A percentile compares a stretch with the other conserved stretches of the same genome.
Conservation (phyloP, 805 yeast genomes). For the Candida berthetii region DNA sequence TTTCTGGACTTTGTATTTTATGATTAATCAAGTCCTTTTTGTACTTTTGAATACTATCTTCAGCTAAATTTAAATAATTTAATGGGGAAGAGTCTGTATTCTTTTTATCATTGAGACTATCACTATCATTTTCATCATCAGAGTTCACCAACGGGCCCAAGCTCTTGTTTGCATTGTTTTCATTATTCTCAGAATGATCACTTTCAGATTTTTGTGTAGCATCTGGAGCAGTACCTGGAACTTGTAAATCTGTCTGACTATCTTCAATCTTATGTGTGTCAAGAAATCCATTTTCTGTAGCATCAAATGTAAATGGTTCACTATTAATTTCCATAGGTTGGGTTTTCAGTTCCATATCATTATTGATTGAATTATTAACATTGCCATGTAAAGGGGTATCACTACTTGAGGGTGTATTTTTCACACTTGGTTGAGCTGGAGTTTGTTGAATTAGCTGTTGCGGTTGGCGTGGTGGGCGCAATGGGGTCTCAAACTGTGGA, state of each 20-base stretch:
- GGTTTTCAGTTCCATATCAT: too few relatives aligned
- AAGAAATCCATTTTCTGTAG: too few relatives aligned
- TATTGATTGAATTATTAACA: too few relatives aligned
- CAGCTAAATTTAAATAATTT: conserved; percentile 6
- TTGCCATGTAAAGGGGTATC: too few relatives aligned
- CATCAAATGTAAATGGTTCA: too few relatives aligned
- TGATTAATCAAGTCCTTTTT: neutral
- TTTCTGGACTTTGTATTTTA: too few relatives aligned
- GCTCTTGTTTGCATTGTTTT: conserved; percentile 2
- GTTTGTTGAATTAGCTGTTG: too few relatives aligned
- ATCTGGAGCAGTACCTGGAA: neutral
- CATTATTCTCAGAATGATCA: conserved; percentile 7
- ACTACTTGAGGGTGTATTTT: too few relatives aligned
- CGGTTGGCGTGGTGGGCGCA: too few relatives aligned
- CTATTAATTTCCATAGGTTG: too few relatives aligned
- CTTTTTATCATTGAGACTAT: neutral
- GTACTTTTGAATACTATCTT: conserved; percentile 15
- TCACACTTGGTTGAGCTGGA: too few relatives aligned
- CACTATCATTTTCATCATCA: conserved; percentile 14
- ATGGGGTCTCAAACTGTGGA: conserved; percentile 1
- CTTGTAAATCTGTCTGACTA: neutral
- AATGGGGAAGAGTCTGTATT: neutral
- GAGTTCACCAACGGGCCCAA: conserved; percentile 11
- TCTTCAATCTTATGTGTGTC: too few relatives aligned
- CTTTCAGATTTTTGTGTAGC: conserved; percentile 5